Evolutionary conservation across 169 alveolate species (phyloP).

Genomic region (Amoebophrya sp.): DNA sequence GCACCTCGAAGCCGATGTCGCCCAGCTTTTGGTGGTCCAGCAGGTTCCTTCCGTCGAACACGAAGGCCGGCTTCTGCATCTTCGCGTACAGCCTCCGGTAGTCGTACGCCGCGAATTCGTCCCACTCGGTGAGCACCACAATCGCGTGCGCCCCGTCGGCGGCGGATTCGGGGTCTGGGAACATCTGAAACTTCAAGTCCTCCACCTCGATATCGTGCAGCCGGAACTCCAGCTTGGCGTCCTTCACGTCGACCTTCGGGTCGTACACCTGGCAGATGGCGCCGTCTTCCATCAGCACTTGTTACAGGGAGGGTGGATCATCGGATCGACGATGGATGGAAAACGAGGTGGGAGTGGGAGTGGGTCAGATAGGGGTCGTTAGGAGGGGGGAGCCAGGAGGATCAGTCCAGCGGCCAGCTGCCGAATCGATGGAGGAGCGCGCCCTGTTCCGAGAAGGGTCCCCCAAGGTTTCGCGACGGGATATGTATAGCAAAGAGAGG

Average conservation of each 20-base stretch:
- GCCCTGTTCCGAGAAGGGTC: too few species aligned
- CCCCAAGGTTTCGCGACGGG: too few species aligned
- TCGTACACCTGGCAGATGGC: constrained; percentile 56
- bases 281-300: constrained; percentile 48
- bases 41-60: constrained; percentile 67
- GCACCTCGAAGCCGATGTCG: constrained; percentile 16
- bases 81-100: constrained; percentile 18
- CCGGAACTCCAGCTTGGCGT: constrained; percentile 32
- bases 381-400: too few species aligned
- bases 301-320: too few species aligned
- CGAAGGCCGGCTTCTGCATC: constrained; percentile 51
- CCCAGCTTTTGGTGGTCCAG: constrained; percentile 38
- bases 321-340: too few species aligned
- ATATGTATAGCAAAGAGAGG: too few species aligned
- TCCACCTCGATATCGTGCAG: constrained; percentile 22
- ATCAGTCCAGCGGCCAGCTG: too few species aligned
- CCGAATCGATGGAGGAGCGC: too few species aligned
- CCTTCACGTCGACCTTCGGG: constrained; percentile 41
- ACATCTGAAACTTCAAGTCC: background rate
- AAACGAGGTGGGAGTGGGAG: too few species aligned
- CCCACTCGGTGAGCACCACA: constrained; percentile 80
- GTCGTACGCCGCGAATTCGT: constrained; percentile 34
- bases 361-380: too few species aligned
- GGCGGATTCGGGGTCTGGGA: constrained; percentile 38
- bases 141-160: constrained; percentile 51